A percentile compares a stretch with the other conserved stretches of the same genome.
phyloP scores from a whole-genome alignment of 768 basidiomycete species.

The Sarcodon sp. region DNA sequence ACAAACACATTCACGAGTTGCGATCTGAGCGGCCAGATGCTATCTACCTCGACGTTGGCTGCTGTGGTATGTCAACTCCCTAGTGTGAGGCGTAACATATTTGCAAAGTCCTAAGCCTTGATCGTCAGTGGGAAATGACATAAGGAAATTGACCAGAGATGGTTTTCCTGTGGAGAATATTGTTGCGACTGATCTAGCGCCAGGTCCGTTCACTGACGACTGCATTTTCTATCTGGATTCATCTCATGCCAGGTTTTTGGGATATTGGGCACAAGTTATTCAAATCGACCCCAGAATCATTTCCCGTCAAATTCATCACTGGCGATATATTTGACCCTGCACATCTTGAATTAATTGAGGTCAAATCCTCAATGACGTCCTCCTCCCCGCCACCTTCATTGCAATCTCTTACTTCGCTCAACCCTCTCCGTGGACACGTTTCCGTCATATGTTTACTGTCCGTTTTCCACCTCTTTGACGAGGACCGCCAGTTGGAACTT shows the following conservation, averaged over 20 bases:
- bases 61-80: too few species aligned
- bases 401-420: slow-evolving; percentile 24
- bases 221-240: neutral
- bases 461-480: slow-evolving; percentile 37
- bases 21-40: slow-evolving; percentile 21
- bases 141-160: slow-evolving; percentile 27
- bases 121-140: slow-evolving; percentile 34
- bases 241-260: slow-evolving; percentile 35
- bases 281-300: slow-evolving; percentile 33
- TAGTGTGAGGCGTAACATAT: too few species aligned
- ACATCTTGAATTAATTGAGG: slow-evolving; percentile 10
- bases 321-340: slow-evolving; percentile 40
- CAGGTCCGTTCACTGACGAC: slow-evolving; percentile 13
- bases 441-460: slow-evolving; percentile 35
- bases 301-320: slow-evolving; percentile 39
- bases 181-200: slow-evolving; percentile 24
- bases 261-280: slow-evolving; percentile 50
- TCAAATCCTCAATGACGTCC: slow-evolving; percentile 10
- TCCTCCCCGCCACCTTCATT: slow-evolving; percentile 15
- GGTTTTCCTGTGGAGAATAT: slow-evolving; percentile 27
- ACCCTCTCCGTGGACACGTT: slow-evolving; percentile 29
- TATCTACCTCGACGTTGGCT: slow-evolving; percentile 31
- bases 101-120: too few species aligned
- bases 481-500: slow-evolving; percentile 25
- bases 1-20: slow-evolving; percentile 18